A percentile compares a stretch with the other conserved stretches of the same genome.
These are phyloP conservation scores for Candida manassasensis DNA, from an alignment of 805 yeast species.

Conservation along the genomic window DNA sequence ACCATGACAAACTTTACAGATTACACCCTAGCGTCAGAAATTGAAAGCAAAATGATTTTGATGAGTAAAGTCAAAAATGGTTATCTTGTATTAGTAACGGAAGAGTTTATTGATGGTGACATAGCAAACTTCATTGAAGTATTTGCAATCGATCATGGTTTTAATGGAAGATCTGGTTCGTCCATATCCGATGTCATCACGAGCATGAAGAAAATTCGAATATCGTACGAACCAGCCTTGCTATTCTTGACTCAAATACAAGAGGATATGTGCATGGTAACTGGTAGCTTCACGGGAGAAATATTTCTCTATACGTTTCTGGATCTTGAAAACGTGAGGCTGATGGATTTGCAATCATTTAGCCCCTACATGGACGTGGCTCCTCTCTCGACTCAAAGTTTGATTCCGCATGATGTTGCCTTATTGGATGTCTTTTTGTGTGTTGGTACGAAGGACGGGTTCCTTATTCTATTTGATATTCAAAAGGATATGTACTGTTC, in stretches of 20 bases:
- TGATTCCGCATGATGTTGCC: slow-evolving; percentile 20
- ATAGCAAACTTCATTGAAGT: background rate
- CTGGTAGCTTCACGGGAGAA: slow-evolving; percentile 19
- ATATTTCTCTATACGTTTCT: slow-evolving; percentile 5
- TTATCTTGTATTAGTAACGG: slow-evolving; percentile 13
- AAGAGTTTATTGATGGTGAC: slow-evolving; percentile 5
- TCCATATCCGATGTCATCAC: background rate
- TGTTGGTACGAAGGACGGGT: slow-evolving; percentile 34
- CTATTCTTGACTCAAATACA: slow-evolving; percentile 7
- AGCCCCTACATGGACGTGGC: slow-evolving; percentile 1
- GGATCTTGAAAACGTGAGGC: background rate
- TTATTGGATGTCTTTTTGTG: slow-evolving; percentile 8
- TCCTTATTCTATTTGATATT: slow-evolving; percentile 15
- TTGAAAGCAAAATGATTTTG: slow-evolving; percentile 11
- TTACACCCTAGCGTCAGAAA: slow-evolving; percentile 1
- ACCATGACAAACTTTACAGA: slow-evolving; percentile 19
- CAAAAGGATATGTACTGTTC: slow-evolving; percentile 9
- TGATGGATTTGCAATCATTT: background rate
- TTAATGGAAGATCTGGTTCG: background rate
- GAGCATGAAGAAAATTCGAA: background rate
- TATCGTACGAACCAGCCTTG: slow-evolving; percentile 13
- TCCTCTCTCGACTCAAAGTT: background rate
- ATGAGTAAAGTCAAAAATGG: slow-evolving; percentile 9
- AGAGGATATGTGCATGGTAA: slow-evolving; percentile 2
- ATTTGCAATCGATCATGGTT: background rate